phyloP scores from a whole-genome alignment of 176 grass and related monocot genomes.

The Juncus inflexus region DNA sequence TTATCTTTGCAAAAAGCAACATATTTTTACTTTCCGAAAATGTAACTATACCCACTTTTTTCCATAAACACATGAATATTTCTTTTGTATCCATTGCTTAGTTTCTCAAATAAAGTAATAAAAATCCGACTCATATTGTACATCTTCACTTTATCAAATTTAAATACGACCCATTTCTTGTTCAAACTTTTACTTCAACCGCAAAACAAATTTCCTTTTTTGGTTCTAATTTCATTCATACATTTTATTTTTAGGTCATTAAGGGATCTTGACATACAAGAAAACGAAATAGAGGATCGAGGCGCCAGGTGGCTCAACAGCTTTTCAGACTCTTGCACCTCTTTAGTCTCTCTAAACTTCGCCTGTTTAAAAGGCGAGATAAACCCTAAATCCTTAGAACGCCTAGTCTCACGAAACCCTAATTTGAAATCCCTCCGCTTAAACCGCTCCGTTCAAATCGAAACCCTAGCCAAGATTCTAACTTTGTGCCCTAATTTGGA shows the following conservation, averaged over 20 bases:
- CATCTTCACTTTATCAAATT: not conserved
- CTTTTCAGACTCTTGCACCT: conserved; percentile 62
- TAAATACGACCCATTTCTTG: too few species aligned
- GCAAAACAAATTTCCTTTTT: too few species aligned
- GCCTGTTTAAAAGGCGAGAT: conserved; percentile 62
- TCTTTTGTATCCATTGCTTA: too few species aligned
- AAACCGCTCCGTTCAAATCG: conserved; percentile 47
- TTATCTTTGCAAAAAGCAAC: too few species aligned
- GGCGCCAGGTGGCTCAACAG: conserved; percentile 47
- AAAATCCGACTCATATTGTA: conserved; percentile 10
- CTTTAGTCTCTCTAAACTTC: conserved; percentile 66
- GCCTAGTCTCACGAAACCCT: conserved; percentile 56
- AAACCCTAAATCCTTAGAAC: conserved; percentile 43
- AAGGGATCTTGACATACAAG: conserved; percentile 67
- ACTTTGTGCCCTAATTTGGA: conserved; percentile 38
- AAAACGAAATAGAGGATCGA: conserved; percentile 46
- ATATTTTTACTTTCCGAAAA: too few species aligned
- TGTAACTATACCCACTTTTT: too few species aligned
- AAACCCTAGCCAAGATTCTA: conserved; percentile 57
- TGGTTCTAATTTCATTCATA: too few species aligned
- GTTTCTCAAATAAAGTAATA: conserved; percentile 6
- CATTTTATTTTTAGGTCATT: conserved; percentile 39
- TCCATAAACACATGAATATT: too few species aligned
- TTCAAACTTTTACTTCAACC: too few species aligned
- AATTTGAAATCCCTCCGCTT: conserved; percentile 62